Evolutionary conservation across 2,329 filamentous ascomycete species (phyloP).

Genomic region (Fusarium sp.): DNA sequence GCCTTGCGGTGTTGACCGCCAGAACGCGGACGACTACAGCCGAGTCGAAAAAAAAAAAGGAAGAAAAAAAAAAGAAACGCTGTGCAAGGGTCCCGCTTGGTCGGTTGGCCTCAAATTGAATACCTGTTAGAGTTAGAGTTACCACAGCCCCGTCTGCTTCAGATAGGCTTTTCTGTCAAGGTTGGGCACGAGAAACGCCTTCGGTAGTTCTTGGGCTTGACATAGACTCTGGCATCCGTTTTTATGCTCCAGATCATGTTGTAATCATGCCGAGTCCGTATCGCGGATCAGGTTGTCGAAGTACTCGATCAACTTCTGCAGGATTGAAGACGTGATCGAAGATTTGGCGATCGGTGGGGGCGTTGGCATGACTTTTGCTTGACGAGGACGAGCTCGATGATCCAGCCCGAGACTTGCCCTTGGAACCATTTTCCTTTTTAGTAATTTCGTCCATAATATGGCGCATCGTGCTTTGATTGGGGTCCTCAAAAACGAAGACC

Average conservation of each 20-base stretch:
- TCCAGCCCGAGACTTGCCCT: constrained; percentile 48
- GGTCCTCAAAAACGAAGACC: constrained; percentile 71
- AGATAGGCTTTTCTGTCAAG: constrained; percentile 20
- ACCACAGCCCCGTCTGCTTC: constrained; percentile 18
- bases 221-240: constrained; percentile 6
- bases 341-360: constrained; percentile 59
- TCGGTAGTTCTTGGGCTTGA: constrained; percentile 9
- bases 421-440: constrained; percentile 57
- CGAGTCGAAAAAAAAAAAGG: constrained; percentile 31
- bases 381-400: constrained; percentile 44
- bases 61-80: constrained; percentile 34
- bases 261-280: constrained; percentile 64
- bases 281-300: constrained; percentile 62
- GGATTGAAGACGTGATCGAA: constrained; percentile 63
- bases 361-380: constrained; percentile 44
- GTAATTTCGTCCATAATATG: constrained; percentile 64
- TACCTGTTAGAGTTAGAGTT: constrained; percentile 19
- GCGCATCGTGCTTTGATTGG: constrained; percentile 60
- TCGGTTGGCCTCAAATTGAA: constrained; percentile 30
- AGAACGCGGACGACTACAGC: constrained; percentile 32
- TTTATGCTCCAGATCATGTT: constrained; percentile 41
- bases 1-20: constrained; percentile 27
- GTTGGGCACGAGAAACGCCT: constrained; percentile 8
- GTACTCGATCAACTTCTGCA: constrained; percentile 59
- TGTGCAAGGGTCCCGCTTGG: constrained; percentile 35